Percentiles rank a stretch among this genome's conserved stretches.
phyloP scores from a whole-genome alignment of 2,329 filamentous ascomycete genomes.

The Alternaria sp. region DNA sequence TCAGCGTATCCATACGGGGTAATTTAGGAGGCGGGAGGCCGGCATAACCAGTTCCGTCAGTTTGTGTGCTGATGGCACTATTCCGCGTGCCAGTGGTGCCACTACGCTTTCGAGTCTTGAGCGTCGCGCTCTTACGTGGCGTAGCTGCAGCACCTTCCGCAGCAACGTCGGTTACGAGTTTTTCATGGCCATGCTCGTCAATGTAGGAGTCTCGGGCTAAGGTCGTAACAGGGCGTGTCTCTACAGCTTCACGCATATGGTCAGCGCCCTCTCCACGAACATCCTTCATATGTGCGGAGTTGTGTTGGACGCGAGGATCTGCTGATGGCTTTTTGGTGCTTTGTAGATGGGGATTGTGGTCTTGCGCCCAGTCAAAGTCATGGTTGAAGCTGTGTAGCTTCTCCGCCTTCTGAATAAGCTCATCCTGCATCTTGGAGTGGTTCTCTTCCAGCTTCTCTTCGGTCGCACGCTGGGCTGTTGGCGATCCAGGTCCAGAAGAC shows the following conservation, averaged over 20 bases:
- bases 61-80: constrained; percentile 41
- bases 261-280: constrained; percentile 81
- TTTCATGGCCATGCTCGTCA: constrained; percentile 70
- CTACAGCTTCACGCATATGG: constrained; percentile 65
- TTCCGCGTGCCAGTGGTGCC: constrained; percentile 43
- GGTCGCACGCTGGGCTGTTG: constrained; percentile 44
- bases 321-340: constrained; percentile 62
- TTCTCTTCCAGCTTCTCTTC: constrained; percentile 53
- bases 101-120: constrained; percentile 39
- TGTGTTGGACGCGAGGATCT: constrained; percentile 67
- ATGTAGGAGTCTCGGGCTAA: constrained; percentile 76
- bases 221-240: constrained; percentile 65
- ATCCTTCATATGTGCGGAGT: constrained; percentile 73
- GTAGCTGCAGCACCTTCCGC: constrained; percentile 62
- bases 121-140: constrained; percentile 58
- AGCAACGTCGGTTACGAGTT: constrained; percentile 70
- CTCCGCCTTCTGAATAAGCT: constrained; percentile 65
- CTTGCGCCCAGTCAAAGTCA: constrained; percentile 71
- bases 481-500: constrained; percentile 45
- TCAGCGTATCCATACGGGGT: constrained; percentile 69
- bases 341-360: constrained; percentile 65
- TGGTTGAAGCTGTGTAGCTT: constrained; percentile 76
- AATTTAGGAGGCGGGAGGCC: constrained; percentile 67
- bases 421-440: constrained; percentile 59
- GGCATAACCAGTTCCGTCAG: constrained; percentile 57